Evolutionary conservation across 2,329 filamentous ascomycete species (phyloP).

Genomic region (Exophiala aquamarina): DNA sequence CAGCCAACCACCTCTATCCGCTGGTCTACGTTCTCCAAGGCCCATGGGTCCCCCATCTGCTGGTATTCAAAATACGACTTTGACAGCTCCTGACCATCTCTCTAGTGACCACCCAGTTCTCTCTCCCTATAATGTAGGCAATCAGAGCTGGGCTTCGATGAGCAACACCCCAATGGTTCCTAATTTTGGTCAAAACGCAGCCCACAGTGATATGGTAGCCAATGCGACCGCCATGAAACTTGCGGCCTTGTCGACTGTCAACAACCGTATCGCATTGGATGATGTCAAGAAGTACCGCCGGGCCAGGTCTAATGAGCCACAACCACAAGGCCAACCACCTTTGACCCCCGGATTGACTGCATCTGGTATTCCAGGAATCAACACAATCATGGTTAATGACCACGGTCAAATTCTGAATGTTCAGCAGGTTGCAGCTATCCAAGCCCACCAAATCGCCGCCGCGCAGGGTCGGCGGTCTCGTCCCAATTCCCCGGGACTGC

Average conservation of each 20-base stretch:
- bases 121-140: constrained; percentile 74
- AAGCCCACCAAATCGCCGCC: constrained; percentile 62
- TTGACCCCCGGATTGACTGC: constrained; percentile 67
- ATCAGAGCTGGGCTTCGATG: constrained; percentile 98
- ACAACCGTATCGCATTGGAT: constrained; percentile 95
- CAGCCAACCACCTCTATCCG: constrained; percentile 74
- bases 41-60: constrained; percentile 62
- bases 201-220: constrained; percentile 94
- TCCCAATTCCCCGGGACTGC: constrained; percentile 83
- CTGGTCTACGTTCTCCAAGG: constrained; percentile 77
- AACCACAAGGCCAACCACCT: constrained; percentile 56
- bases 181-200: constrained; percentile 69
- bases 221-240: constrained; percentile 99
- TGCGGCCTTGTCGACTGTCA: constrained; percentile 92
- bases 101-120: constrained; percentile 74
- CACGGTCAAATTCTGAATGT: constrained; percentile 82
- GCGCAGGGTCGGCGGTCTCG: constrained; percentile 74
- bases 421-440: constrained; percentile 80
- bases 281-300: constrained; percentile 96
- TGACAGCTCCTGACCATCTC: constrained; percentile 70
- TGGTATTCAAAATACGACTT: constrained; percentile 79
- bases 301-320: constrained; percentile 78
- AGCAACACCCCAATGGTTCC: constrained; percentile 94
- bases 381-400: constrained; percentile 92
- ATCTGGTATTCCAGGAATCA: constrained; percentile 66